phyloP scores from a whole-genome alignment of 2,329 filamentous ascomycete species.

The Claviceps sp. region DNA sequence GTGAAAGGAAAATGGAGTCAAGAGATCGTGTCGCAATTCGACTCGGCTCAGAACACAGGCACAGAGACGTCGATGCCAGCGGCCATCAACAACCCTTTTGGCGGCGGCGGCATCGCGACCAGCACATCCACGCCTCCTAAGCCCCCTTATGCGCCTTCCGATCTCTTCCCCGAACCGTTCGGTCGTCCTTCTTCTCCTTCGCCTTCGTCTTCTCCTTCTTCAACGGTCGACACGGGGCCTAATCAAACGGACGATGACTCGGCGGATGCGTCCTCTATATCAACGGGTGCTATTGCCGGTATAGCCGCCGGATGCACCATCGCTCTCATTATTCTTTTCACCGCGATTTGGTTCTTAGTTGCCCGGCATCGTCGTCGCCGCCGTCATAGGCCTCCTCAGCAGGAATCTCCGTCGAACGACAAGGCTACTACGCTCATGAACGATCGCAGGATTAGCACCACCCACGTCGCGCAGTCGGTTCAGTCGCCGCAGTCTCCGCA shows the following conservation, averaged over 20 bases:
- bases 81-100: neutral
- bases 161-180: too few relatives aligned
- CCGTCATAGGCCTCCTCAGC: neutral
- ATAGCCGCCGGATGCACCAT: slow-evolving; percentile 30
- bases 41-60: neutral
- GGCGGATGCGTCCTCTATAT: slow-evolving; percentile 17
- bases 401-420: slow-evolving; percentile 9
- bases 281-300: slow-evolving; percentile 31
- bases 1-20: neutral
- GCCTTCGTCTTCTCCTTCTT: neutral
- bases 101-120: neutral
- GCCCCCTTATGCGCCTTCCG: too few relatives aligned
- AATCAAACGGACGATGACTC: too few relatives aligned
- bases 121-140: neutral
- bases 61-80: neutral
- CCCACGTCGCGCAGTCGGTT: slow-evolving; percentile 21
- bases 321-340: slow-evolving; percentile 25
- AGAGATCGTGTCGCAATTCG: neutral
- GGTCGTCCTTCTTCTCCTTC: neutral
- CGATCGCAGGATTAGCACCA: slow-evolving; percentile 31
- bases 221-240: neutral
- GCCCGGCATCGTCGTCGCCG: slow-evolving; percentile 23
- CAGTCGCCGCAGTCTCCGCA: slow-evolving; percentile 30
- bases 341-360: slow-evolving; percentile 28
- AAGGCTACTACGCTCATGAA: slow-evolving; percentile 26